Evolutionary conservation across 2,329 filamentous ascomycete genomes (phyloP).

Genomic region (Ascochyta rabiei): DNA sequence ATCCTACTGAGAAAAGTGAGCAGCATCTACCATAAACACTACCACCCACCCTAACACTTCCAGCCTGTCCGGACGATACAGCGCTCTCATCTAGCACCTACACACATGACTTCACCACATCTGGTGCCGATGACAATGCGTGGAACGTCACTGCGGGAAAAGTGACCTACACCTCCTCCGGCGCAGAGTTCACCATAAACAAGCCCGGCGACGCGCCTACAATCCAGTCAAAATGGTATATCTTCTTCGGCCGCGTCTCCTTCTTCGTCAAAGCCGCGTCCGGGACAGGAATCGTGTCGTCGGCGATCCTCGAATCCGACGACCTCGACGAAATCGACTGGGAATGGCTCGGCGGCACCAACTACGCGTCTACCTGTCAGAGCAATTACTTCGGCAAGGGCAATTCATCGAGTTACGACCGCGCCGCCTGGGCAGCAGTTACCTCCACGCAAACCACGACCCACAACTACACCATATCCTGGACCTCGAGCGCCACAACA

Average conservation of each 20-base stretch:
- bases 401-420: slow-evolving; percentile 67
- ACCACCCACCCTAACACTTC: neutral
- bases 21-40: too few species aligned
- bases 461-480: slow-evolving; percentile 72
- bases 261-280: slow-evolving; percentile 74
- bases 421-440: slow-evolving; percentile 64
- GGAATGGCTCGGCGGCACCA: slow-evolving; percentile 73
- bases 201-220: slow-evolving; percentile 61
- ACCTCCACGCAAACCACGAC: slow-evolving; percentile 57
- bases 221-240: slow-evolving; percentile 77
- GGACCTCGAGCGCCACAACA: slow-evolving; percentile 68
- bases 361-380: slow-evolving; percentile 58
- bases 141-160: slow-evolving; percentile 40
- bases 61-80: slow-evolving; percentile 47
- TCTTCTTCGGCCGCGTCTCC: slow-evolving; percentile 82
- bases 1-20: slow-evolving; percentile 44
- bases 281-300: slow-evolving; percentile 76
- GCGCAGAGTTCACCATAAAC: slow-evolving; percentile 55
- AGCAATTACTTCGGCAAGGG: slow-evolving; percentile 71
- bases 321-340: slow-evolving; percentile 86
- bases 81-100: slow-evolving; percentile 44
- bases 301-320: slow-evolving; percentile 80
- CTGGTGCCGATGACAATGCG: slow-evolving; percentile 30
- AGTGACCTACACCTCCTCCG: slow-evolving; percentile 50
- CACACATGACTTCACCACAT: slow-evolving; percentile 49